A percentile compares a stretch with the other conserved stretches of the same genome.
Evolutionary conservation across 2,329 filamentous ascomycete genomes (phyloP).

Genomic region (Exutisphaerella laricina): DNA sequence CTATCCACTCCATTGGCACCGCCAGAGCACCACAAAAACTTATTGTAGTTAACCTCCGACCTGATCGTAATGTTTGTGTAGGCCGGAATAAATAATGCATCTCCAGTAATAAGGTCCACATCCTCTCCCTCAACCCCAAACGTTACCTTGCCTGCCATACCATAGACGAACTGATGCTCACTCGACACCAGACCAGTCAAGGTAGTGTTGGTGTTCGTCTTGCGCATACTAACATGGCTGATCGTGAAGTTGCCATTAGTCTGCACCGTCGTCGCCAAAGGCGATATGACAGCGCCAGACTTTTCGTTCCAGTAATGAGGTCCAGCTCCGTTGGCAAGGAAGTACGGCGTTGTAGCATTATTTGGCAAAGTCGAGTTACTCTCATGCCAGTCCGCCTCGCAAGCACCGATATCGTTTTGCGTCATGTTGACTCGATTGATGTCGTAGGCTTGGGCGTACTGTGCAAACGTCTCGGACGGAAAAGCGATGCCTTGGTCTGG

Average conservation of each 20-base stretch:
- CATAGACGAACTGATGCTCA: conserved; percentile 7
- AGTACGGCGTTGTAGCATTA: conserved; percentile 13
- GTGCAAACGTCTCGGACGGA: conserved; percentile 3
- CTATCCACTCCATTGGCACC: conserved; percentile 5
- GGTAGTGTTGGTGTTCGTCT: conserved; percentile 4
- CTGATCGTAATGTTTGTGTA: conserved; percentile 2
- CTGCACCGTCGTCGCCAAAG: conserved; percentile 12
- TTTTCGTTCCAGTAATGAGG: conserved; percentile 15
- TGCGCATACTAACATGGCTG: conserved; percentile 8
- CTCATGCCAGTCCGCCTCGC: conserved; percentile 8
- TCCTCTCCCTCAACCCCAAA: conserved; percentile 2
- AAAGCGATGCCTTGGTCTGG: conserved; percentile 13
- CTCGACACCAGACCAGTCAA: background rate
- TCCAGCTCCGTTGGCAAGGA: conserved; percentile 14
- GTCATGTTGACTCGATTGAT: conserved; percentile 12
- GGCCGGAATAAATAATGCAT: conserved; percentile 6
- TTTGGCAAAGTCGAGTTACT: conserved; percentile 9
- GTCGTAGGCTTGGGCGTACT: conserved; percentile 6
- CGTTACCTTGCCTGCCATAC: conserved; percentile 3
- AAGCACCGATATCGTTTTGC: conserved; percentile 1
- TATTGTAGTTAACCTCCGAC: conserved; percentile 7
- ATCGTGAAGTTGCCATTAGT: conserved; percentile 16
- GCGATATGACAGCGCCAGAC: conserved; percentile 14
- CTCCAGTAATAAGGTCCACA: conserved; percentile 4
- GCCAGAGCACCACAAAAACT: conserved; percentile 7